Evolutionary conservation across 495 filamentous ascomycete genomes (phyloP).

Genomic region (Hyaloscypha variabilis): DNA sequence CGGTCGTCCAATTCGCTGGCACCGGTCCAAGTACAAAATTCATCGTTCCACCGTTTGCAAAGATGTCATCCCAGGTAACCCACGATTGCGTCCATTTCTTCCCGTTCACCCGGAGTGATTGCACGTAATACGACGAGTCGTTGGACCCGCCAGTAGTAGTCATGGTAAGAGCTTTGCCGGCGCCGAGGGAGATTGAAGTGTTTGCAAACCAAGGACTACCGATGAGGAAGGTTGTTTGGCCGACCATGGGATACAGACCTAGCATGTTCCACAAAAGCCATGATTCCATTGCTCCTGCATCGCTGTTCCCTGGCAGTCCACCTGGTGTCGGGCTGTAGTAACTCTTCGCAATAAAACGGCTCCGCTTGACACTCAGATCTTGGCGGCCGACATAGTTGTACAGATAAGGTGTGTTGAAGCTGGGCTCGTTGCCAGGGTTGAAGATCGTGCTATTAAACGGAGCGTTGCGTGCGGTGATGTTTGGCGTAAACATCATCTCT

Average conservation of each 20-base stretch:
- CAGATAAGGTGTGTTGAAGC: constrained; percentile 63
- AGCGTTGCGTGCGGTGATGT: constrained; percentile 17
- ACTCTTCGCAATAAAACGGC: constrained; percentile 52
- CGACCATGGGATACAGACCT: constrained; percentile 68
- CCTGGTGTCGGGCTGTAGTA: constrained; percentile 54
- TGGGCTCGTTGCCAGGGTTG: constrained; percentile 71
- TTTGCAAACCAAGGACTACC: constrained; percentile 63
- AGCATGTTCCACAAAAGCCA: constrained; percentile 73
- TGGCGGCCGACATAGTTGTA: constrained; percentile 70
- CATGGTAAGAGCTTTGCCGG: constrained; percentile 56
- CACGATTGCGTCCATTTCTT: constrained; percentile 57
- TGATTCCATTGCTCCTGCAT: constrained; percentile 71
- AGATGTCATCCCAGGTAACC: constrained; percentile 66
- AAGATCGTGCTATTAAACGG: constrained; percentile 60
- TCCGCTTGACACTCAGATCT: constrained; percentile 57
- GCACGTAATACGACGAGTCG: constrained; percentile 56
- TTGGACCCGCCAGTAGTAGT: constrained; percentile 51
- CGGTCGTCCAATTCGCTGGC: constrained; percentile 57
- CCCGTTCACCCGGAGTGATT: constrained; percentile 53
- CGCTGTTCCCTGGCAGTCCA: constrained; percentile 68
- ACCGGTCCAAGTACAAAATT: constrained; percentile 63
- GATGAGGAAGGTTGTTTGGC: constrained; percentile 66
- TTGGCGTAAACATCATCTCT: constrained; percentile 55
- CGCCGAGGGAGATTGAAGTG: constrained; percentile 58
- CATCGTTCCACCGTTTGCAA: constrained; percentile 61